Conservation (phyloP, 768 basidiomycete genomes). For the Tulasnella sp. region DNA sequence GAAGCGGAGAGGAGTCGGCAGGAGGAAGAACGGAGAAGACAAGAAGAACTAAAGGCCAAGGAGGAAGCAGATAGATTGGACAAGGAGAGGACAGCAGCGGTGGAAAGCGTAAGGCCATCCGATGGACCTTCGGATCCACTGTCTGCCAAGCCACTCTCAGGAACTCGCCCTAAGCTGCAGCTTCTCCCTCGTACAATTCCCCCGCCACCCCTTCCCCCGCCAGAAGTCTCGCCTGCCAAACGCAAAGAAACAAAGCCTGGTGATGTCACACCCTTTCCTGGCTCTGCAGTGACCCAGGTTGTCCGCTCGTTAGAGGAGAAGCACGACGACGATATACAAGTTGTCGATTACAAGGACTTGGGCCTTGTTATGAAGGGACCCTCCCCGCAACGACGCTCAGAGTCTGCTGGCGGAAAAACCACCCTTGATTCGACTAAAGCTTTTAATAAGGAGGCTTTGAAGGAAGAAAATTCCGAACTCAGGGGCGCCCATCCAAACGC, state of each 20-base stretch:
- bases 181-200: conserved; percentile 2
- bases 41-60: conserved; percentile 18
- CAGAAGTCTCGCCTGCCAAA: not conserved
- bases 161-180: not conserved
- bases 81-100: not conserved
- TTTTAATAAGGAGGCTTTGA: not conserved
- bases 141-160: not conserved
- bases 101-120: not conserved
- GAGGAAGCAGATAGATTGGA: conserved; percentile 15
- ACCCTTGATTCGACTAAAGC: not conserved
- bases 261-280: not conserved
- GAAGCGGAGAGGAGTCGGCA: conserved; percentile 20
- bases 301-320: not conserved
- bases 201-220: not conserved
- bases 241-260: not conserved
- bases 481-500: not conserved
- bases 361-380: not conserved
- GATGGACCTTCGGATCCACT: conserved; percentile 27
- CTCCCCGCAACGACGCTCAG: not conserved
- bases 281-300: not conserved
- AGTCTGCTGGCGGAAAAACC: not conserved
- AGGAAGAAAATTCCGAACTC: not conserved
- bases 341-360: conserved; percentile 7
- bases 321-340: not conserved
- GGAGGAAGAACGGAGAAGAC: conserved; percentile 14